Evolutionary conservation across 2,329 filamentous ascomycete genomes (phyloP).

Genomic region (Macrophomina pseudophaseolina): DNA sequence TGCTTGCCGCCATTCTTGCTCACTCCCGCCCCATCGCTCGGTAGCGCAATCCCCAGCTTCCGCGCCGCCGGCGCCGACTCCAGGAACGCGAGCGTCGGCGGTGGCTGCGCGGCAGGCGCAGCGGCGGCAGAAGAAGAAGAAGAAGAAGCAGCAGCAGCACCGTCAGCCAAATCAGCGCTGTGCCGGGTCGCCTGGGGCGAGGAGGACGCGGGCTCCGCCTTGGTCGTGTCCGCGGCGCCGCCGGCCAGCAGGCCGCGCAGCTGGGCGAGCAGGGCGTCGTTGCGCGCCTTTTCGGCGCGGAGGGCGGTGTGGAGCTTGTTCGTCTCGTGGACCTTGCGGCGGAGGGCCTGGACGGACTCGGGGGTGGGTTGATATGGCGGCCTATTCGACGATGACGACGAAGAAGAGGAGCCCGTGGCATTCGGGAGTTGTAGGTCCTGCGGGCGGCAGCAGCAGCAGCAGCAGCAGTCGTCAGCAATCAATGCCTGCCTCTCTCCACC

Average conservation of each 20-base stretch:
- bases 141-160: constrained; percentile 6
- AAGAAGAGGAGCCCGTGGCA: neutral
- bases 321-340: constrained; percentile 78
- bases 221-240: constrained; percentile 24
- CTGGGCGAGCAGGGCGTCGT: constrained; percentile 71
- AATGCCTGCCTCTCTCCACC: no score
- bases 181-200: constrained; percentile 53
- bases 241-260: constrained; percentile 63
- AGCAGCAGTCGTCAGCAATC: no score
- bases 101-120: no score
- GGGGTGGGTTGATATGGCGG: constrained; percentile 56
- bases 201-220: constrained; percentile 49
- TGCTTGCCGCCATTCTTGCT: neutral
- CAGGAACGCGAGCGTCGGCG: constrained; percentile 59
- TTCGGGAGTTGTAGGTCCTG: constrained; percentile 1
- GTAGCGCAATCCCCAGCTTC: constrained; percentile 49
- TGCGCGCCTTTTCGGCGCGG: constrained; percentile 71
- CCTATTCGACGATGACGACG: constrained; percentile 31
- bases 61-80: constrained; percentile 55
- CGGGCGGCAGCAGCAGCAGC: no score
- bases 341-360: constrained; percentile 72
- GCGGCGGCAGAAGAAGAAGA: no score
- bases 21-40: constrained; percentile 39
- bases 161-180: constrained; percentile 39
- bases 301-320: constrained; percentile 74